These are phyloP conservation scores for Blastocystis sp. DNA, from an alignment of 352 stramenopile genomes.

Conservation along the genomic window DNA sequence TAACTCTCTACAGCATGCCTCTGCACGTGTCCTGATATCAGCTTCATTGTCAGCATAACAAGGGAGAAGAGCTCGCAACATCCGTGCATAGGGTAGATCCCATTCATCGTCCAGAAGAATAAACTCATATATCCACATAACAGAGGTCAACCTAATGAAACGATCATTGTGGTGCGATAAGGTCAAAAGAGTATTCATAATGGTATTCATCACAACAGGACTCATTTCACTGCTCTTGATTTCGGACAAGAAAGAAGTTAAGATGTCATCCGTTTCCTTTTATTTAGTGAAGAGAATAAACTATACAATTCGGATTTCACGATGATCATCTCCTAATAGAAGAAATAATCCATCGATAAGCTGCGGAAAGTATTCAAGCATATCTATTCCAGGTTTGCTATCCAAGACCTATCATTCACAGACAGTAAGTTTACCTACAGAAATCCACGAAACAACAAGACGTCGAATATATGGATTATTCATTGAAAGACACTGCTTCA, in stretches of 20 bases:
- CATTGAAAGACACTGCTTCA: conserved; percentile 86
- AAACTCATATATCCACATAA: conserved; percentile 59
- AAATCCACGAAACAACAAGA: conserved; percentile 74
- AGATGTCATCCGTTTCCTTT: conserved; percentile 42
- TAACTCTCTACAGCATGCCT: conserved; percentile 26
- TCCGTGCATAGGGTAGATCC: conserved; percentile 31
- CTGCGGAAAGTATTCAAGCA: conserved; percentile 63
- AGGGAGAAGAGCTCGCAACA: conserved; percentile 19
- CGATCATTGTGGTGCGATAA: conserved; percentile 49
- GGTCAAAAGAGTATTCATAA: conserved; percentile 36
- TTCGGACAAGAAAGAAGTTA: conserved; percentile 45
- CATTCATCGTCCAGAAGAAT: conserved; percentile 29
- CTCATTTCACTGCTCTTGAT: conserved; percentile 61
- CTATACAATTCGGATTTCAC: conserved; percentile 33
- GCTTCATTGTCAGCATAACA: conserved; percentile 46
- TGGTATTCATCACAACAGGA: conserved; percentile 21
- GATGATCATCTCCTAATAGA: conserved; percentile 48
- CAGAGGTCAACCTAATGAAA: conserved; percentile 31
- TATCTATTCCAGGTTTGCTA: conserved; percentile 52
- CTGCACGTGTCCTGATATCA: background rate
- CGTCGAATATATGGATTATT: conserved; percentile 86
- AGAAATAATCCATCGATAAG: conserved; percentile 59
- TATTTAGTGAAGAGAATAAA: background rate
- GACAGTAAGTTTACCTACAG: background rate
- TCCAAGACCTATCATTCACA: conserved; percentile 22